Base-by-base conservation (phyloP, 2,329 filamentous ascomycete genomes). In the Polychaeton citri region DNA sequence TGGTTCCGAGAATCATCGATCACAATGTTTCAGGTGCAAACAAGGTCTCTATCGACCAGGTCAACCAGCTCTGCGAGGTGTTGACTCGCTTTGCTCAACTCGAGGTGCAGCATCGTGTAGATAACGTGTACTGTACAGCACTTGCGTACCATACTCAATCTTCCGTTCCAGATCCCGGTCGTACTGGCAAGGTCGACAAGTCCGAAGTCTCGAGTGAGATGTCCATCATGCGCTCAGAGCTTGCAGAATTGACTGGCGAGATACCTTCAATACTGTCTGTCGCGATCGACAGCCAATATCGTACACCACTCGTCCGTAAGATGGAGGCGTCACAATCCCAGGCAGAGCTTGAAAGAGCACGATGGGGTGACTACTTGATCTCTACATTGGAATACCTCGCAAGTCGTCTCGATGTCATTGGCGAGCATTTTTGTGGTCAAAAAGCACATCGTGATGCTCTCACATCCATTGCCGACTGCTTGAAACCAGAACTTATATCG, bases 1-100 rank as follows among this genome's bases (percentile, higher is more conserved):
- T 83, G 2, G 69, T 76, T 0, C 68, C 68, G 39, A 75, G 77
- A 28, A 28, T 28, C 24, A 28, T 15, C 4, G 24, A 28, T 3
- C 12, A 28, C 7, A 15, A 7, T 15, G 7, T 7, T 7, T 28
- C 24, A 10, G 15, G 12, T 12, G 3, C 24, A 10, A 28, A 4
- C 7, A 28, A 10, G 7, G 12, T 28, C 12, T 28, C 24, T 15
- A 12, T 28, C 12, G 15, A 15, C 24, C 12, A 28, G 5, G 7
- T 28, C 24, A 15, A 28, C 15, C 24, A 7, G 15, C 24, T 28
- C 7, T 28, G 24, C 24, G 24, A 28, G 12, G 4, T 28, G 5
- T 15, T 28, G 3, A 15, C 15, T 10, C 12, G 15, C 24, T 12
- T 15, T 10, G 12, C 24, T 10, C 12, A 15, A 15, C 24, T 28